Evolutionary conservation across 2,329 filamentous ascomycete species (phyloP), one percentile per base, ranked within the genome.

Genomic region (Fusarium sp.): DNA sequence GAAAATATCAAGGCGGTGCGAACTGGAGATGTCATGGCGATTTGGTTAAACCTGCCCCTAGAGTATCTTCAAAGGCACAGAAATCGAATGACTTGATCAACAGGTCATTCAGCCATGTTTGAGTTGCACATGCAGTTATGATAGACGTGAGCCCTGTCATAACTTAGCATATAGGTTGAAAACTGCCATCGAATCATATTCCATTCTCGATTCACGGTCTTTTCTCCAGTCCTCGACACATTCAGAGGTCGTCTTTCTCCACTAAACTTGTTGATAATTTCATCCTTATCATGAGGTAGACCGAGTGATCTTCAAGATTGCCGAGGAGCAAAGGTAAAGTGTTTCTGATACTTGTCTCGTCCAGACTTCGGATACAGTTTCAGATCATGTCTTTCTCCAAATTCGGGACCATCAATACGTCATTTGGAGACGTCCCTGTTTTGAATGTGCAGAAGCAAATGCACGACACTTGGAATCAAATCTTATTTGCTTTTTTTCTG

Each of bases 401-500:
- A 56, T 18, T 27, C 7, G 16, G 25, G 22, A 53, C 40, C 27
- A 18, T 25, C 16, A 27, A 55, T 53, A 58, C 64, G 64, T 69
- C 68, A 71, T 60, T 30, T 27, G 20, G n/a, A 47, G 11, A 53
- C 20, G 43, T 44, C 50, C 47, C 51, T 54, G 47, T 40, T 60
- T 65, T 30, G 42, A 22, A 46, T 27, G 34, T 65, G 49, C 55
- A 63, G 32, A 61, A 51, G 30, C n/a, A 53, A 43, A 53, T 53
- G 47, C 63, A 54, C 34, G 50, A 60, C 47, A 60, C 51, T 67
- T 25, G 12, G 22, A 38, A n/a, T 42, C 29, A 49, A 38, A 24
- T 27, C 10, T 38, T 32, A 20, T 49, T 58, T 69, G 40, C 45
- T 69, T 71, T 63, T 63, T 68, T 57, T 14, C 27, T 18, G 34